Base-by-base conservation (phyloP, 179 eudicot genomes). In the Nepenthes alata region DNA sequence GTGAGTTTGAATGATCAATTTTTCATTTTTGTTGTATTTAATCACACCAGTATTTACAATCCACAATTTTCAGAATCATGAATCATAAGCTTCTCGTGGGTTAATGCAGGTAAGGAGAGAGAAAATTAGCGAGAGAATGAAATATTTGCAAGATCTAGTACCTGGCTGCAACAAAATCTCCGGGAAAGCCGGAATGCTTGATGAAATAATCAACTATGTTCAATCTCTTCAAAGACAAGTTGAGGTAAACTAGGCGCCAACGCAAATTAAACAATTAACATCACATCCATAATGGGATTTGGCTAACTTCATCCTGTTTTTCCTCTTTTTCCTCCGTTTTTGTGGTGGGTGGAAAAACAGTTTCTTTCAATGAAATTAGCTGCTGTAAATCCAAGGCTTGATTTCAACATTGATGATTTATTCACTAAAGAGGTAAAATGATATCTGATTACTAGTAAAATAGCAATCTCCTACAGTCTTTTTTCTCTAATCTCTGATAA, bases 111-210 rank as follows among this genome's bases (percentile, higher is more conserved):
- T 86, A 6, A 81, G 96, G 66, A 83, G 98, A 62, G 98, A 91
- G 66, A 91, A 86, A 49, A 91, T 91, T 54, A 88, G 96, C 59
- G 95, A 88, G 64, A 88, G 96, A 73, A 91, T 88, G 98, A 88
- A 81, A 58, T 86, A 80, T 64, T 75, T 91, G 67, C 97, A 91
- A 72, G 96, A 86, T 78, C 75, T 91, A 59, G 98, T 91, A 36
- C 98, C 98, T 53, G 98, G 98, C 9, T 91, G 96, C 74, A 89
- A 81, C 60, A 91, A 86, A 75, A 82, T 91, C 71, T 85, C 94
- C 12, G 96, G 97, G 13, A 91, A 91, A 72, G 97, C 97, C 8
- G 98, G 98, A 70, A 89, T 86, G 98, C 91, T 91, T 1, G 98
- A 91, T 55, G 98, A 91, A 69, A 91, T 91, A 58, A 91, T 91